Conservation (phyloP, 2,329 filamentous ascomycete genomes). For the Fusarium protoensiforme region DNA sequence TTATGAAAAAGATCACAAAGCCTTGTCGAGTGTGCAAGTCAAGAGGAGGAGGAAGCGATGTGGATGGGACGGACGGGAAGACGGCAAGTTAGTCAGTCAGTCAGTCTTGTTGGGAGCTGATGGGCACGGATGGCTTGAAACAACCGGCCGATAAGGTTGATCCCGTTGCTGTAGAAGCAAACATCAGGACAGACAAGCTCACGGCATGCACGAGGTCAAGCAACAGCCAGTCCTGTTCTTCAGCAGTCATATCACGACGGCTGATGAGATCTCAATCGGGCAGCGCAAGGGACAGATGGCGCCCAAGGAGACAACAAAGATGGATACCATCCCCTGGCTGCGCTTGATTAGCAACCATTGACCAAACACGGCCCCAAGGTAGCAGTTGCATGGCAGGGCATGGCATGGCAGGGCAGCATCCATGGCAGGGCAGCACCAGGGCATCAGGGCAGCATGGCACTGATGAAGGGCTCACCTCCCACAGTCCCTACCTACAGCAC, state of each 20-base stretch:
- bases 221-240: slow-evolving; percentile 1
- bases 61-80: not conserved
- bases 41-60: not conserved
- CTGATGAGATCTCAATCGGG: slow-evolving; percentile 43
- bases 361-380: slow-evolving; percentile 22
- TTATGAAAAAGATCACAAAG: not conserved
- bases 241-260: slow-evolving; percentile 2
- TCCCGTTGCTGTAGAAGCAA: slow-evolving; percentile 20
- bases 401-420: not conserved
- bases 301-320: slow-evolving; percentile 22
- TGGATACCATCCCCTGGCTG: slow-evolving; percentile 22
- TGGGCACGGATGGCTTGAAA: slow-evolving; percentile 4
- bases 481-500: not conserved
- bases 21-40: not conserved
- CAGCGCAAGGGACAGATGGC: slow-evolving; percentile 34
- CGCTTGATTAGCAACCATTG: slow-evolving; percentile 42
- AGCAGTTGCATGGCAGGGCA: slow-evolving; percentile 1
- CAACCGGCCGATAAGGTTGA: slow-evolving; percentile 27
- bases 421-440: not conserved
- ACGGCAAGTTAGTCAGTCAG: not conserved
- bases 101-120: not conserved
- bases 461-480: slow-evolving; percentile 3
- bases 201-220: not conserved
- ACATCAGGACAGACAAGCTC: not conserved
- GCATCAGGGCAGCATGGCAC: not conserved